phyloP scores from a whole-genome alignment of 768 basidiomycete species.

The Phaeotremella fagi region DNA sequence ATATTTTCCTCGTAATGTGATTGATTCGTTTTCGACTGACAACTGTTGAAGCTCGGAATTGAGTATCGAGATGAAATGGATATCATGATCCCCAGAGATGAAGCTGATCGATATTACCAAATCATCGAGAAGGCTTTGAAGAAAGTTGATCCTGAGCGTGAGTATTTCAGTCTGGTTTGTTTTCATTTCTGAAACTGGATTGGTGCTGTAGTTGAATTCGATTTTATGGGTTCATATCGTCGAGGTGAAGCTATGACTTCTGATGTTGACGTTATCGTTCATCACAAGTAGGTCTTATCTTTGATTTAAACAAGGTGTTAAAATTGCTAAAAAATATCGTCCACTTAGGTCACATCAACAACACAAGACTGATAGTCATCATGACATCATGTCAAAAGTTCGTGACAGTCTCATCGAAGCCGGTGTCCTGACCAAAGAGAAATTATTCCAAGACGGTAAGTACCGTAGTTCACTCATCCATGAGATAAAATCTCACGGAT shows the following conservation, averaged over 20 bases:
- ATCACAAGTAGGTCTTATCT: conserved; percentile 29
- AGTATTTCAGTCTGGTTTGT: conserved; percentile 1
- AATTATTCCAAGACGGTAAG: conserved; percentile 32
- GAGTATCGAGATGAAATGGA: conserved; percentile 40
- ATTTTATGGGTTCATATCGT: conserved; percentile 43
- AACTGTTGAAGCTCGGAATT: conserved; percentile 30
- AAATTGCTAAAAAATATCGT: background rate
- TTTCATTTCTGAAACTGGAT: background rate
- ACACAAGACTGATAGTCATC: conserved; percentile 2
- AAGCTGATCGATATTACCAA: conserved; percentile 28
- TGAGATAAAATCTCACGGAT: background rate
- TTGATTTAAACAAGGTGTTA: background rate
- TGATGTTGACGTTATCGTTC: conserved; percentile 43
- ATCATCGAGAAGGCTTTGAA: conserved; percentile 26
- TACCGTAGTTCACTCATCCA: background rate
- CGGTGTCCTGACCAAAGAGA: conserved; percentile 20
- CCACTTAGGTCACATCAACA: conserved; percentile 4
- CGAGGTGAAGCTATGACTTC: conserved; percentile 37
- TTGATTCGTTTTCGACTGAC: background rate
- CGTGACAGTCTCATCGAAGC: conserved; percentile 21
- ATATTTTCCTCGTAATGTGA: background rate
- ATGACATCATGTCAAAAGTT: conserved; percentile 31
- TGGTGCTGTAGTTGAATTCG: conserved; percentile 27
- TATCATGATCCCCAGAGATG: conserved; percentile 34
- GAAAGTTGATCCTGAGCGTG: conserved; percentile 32